Conservation (phyloP, 2,329 filamentous ascomycete species). For the Arthrocladium fulminans region DNA sequence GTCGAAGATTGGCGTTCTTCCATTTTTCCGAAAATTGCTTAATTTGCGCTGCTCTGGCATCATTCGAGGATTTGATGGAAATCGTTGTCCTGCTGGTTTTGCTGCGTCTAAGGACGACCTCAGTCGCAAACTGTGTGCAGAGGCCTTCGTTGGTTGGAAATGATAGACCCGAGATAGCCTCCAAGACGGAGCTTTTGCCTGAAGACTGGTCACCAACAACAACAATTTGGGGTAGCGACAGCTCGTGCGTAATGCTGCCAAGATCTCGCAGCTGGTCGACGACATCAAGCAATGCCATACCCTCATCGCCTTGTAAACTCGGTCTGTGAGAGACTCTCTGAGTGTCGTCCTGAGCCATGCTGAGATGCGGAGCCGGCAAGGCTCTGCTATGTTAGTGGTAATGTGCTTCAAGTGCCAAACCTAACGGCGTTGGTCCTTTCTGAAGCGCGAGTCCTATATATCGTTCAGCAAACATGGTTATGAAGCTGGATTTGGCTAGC, state of each 20-base stretch:
- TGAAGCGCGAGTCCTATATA: no score
- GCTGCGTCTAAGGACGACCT: constrained; percentile 46
- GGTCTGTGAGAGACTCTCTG: not conserved
- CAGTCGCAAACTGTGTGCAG: constrained; percentile 55
- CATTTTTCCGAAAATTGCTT: no score
- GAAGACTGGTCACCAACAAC: constrained; percentile 53
- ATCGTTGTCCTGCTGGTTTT: not conserved
- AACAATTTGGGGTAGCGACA: constrained; percentile 47
- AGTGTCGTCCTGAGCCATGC: not conserved
- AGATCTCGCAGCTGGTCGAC: constrained; percentile 45
- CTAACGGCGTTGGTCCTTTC: no score
- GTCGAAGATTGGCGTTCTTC: constrained; percentile 28
- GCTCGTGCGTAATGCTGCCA: constrained; percentile 37
- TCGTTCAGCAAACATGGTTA: no score
- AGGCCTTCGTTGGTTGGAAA: constrained; percentile 49
- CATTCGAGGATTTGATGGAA: not conserved
- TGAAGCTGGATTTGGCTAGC: no score
- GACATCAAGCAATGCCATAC: constrained; percentile 39
- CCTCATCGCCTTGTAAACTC: not conserved
- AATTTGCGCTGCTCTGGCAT: not conserved
- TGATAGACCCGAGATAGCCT: constrained; percentile 53
- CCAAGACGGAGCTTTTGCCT: constrained; percentile 57
- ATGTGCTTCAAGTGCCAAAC: no score
- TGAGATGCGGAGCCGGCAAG: not conserved
- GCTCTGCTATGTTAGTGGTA: no score